Conservation (phyloP, 345 rosid genomes). For the Lepidium sativum region DNA sequence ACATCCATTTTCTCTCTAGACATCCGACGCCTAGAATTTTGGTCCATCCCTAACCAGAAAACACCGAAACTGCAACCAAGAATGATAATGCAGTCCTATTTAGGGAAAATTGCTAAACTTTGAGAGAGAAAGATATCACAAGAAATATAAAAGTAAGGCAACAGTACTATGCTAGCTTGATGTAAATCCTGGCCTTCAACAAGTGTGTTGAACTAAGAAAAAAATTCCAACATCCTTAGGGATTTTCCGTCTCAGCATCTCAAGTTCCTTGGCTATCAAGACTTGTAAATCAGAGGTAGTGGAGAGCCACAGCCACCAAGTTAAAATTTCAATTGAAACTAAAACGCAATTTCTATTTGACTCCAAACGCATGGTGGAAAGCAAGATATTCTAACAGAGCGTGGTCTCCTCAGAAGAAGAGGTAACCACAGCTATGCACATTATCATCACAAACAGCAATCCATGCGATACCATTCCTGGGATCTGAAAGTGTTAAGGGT, state of each 20-base stretch:
- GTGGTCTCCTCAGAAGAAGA: conserved; percentile 1
- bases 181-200: conserved; percentile 22
- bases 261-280: conserved; percentile 17
- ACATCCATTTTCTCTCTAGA: conserved; percentile 77
- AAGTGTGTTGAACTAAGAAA: conserved; percentile 27
- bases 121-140: conserved; percentile 7
- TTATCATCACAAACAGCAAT: conserved; percentile 1
- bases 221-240: conserved; percentile 20
- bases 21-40: conserved; percentile 64
- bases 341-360: background rate
- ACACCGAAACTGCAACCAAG: conserved; percentile 63
- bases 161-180: conserved; percentile 21
- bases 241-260: conserved; percentile 22
- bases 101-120: conserved; percentile 4
- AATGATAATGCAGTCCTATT: conserved; percentile 2
- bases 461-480: background rate
- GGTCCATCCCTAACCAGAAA: conserved; percentile 91
- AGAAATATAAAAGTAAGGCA: conserved; percentile 16
- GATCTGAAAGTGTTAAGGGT: background rate
- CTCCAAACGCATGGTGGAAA: conserved; percentile 7
- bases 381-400: background rate
- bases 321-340: background rate
- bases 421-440: conserved; percentile 7
- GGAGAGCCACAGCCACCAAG: conserved; percentile 12
- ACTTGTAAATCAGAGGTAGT: conserved; percentile 20